phyloP scores from a whole-genome alignment of 2,329 filamentous ascomycete genomes.

The Stagonosporopsis rhizophila region DNA sequence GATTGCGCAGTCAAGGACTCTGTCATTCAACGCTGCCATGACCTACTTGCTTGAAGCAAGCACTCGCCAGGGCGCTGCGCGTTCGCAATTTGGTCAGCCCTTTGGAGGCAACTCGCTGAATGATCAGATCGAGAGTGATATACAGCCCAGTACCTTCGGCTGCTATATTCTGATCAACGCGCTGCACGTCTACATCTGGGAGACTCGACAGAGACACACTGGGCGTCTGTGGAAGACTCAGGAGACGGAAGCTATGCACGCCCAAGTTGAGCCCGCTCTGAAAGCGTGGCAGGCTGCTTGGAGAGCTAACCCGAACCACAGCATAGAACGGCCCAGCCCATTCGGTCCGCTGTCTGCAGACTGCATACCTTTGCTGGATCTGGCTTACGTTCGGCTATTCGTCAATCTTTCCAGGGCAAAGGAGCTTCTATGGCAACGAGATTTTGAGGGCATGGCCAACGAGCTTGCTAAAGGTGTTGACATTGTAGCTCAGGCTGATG shows the following conservation, averaged over 20 bases:
- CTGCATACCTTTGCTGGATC: conserved; percentile 86
- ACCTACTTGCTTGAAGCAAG: conserved; percentile 82
- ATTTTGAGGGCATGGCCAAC: conserved; percentile 90
- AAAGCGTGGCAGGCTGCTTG: conserved; percentile 95
- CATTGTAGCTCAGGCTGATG: conserved; percentile 74
- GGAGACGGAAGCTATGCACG: conserved; percentile 95
- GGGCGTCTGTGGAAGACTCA: conserved; percentile 88
- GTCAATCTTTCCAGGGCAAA: conserved; percentile 92
- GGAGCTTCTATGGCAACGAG: conserved; percentile 91
- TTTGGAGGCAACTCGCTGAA: conserved; percentile 59
- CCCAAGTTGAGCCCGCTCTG: conserved; percentile 90
- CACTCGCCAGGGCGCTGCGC: conserved; percentile 61
- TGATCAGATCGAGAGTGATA: conserved; percentile 65
- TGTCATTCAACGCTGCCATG: conserved; percentile 83
- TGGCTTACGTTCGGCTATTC: conserved; percentile 91
- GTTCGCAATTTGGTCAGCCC: conserved; percentile 51
- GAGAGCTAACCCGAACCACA: conserved; percentile 85
- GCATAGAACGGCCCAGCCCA: conserved; percentile 82
- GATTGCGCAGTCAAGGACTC: conserved; percentile 71
- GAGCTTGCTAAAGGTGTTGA: conserved; percentile 82
- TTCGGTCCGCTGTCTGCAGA: conserved; percentile 88
- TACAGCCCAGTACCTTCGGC: conserved; percentile 88
- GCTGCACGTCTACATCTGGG: conserved; percentile 98
- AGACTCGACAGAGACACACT: conserved; percentile 88
- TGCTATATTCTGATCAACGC: conserved; percentile 92